Evolutionary conservation across 371 early-diverging fungal species (phyloP).

Genomic region (Batkoa obscura): DNA sequence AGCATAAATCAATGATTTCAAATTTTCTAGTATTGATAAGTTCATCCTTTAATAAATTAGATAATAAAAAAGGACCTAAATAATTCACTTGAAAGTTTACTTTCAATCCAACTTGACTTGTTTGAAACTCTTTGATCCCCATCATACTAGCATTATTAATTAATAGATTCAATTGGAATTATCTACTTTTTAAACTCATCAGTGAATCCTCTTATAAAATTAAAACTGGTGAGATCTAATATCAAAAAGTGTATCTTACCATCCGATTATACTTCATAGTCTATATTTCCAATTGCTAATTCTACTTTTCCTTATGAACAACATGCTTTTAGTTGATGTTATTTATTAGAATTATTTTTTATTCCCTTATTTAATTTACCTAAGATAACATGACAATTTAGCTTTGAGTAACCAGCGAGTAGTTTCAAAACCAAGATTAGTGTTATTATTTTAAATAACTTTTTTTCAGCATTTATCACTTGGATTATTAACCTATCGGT

Average conservation of each 20-base stretch:
- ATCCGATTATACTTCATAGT: slow-evolving; percentile 10
- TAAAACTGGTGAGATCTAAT: slow-evolving; percentile 9
- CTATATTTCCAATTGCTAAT: slow-evolving; percentile 3
- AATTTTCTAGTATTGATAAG: not conserved
- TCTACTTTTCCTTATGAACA: slow-evolving; percentile 10
- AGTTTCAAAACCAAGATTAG: not conserved
- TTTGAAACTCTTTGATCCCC: not conserved
- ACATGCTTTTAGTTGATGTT: too few relatives aligned
- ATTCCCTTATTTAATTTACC: not conserved
- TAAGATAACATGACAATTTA: not conserved
- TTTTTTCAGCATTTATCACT: too few relatives aligned
- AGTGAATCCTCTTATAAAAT: not conserved
- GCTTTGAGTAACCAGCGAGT: not conserved
- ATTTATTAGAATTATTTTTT: not conserved
- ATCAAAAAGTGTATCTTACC: slow-evolving; percentile 12
- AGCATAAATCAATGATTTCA: not conserved
- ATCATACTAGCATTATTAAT: slow-evolving; percentile 1
- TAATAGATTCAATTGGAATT: not conserved
- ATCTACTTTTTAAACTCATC: not conserved
- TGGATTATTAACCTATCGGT: not conserved
- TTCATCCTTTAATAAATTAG: not conserved
- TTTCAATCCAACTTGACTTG: not conserved
- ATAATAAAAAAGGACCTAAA: not conserved
- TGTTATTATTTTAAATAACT: too few relatives aligned
- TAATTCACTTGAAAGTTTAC: not conserved